Evolutionary conservation across 495 filamentous ascomycete species (phyloP), one percentile per base, ranked within the genome.

Genomic region (Chaetomium cochliodes): DNA sequence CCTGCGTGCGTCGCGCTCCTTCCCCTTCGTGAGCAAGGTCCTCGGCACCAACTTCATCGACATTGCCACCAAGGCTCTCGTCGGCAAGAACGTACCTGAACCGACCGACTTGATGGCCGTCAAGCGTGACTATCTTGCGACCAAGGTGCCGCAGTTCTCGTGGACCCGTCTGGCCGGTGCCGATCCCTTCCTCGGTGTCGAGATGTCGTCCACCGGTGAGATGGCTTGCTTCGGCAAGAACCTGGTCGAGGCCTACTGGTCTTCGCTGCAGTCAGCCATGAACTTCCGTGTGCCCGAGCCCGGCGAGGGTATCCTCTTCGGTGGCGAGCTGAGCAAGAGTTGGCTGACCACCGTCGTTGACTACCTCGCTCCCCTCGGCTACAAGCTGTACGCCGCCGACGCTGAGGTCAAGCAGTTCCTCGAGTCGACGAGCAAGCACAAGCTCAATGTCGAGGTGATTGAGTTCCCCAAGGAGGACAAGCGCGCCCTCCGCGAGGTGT

Each of bases 141-240:
- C 92, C 74, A 98, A 98, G 82, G 96, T 98, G 37, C 91, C 94
- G 30, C 94, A 98, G 77, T 98, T 98, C 84, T 93, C 90, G 16
- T 98, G 94, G 94, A 98, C 94, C 60, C 90, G 94, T 81, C 87
- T 98, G n/a, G 93, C 94, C 46, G 94, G 94, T 65, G 94, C 94
- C 42, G 94, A 98, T 74, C 94, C 94, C 25, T 98, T 96, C 86
- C 85, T 98, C 47, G 93, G 94, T 53, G 94, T 98, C 50, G 94
- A 98, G 79, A 98, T 98, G 94, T 82, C 92, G 30, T 92, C 88
- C 71, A 98, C 94, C 25, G 94, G 94, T 74, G 94, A 98, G 80
- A 93, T 98, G 80, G 94, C 94, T 52, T 98, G 94, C 79, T 98
- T 98, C 80, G 94, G 94, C 65, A 96, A 92, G 80, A 83, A 97